Evolutionary conservation across 495 filamentous ascomycete genomes (phyloP).

Genomic region (Neurospora intermedia): DNA sequence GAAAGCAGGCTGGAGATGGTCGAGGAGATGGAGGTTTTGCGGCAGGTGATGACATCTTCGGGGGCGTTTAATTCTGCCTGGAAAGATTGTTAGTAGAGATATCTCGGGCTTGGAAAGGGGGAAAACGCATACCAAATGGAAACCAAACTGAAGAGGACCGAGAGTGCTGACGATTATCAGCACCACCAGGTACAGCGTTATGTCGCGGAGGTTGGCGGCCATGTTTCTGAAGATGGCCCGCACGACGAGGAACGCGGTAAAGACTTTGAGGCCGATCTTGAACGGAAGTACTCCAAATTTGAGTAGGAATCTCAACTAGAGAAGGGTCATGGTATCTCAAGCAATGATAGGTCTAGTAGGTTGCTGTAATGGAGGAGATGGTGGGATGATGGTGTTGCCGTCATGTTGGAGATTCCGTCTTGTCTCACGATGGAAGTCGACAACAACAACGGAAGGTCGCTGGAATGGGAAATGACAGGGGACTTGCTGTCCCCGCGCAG

Average conservation of each 20-base stretch:
- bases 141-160: constrained; percentile 87
- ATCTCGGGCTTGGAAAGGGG: neutral
- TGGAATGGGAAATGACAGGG: neutral
- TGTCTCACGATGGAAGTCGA: neutral
- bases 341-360: neutral
- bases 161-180: constrained; percentile 55
- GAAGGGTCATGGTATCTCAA: neutral
- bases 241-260: neutral
- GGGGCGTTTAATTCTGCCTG: constrained; percentile 94
- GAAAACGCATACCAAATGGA: constrained; percentile 59
- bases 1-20: constrained; percentile 20
- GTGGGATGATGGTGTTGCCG: neutral
- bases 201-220: constrained; percentile 27
- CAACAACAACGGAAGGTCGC: neutral
- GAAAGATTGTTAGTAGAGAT: constrained; percentile 12
- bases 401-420: neutral
- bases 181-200: constrained; percentile 55
- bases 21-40: constrained; percentile 46
- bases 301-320: neutral
- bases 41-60: constrained; percentile 77
- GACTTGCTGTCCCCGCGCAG: neutral
- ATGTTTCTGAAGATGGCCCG: constrained; percentile 10
- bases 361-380: neutral
- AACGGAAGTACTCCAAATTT: neutral
- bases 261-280: neutral